These are phyloP conservation scores for Sphaerulina populicola DNA, from an alignment of 2,329 filamentous ascomycete species.

Conservation along the genomic window DNA sequence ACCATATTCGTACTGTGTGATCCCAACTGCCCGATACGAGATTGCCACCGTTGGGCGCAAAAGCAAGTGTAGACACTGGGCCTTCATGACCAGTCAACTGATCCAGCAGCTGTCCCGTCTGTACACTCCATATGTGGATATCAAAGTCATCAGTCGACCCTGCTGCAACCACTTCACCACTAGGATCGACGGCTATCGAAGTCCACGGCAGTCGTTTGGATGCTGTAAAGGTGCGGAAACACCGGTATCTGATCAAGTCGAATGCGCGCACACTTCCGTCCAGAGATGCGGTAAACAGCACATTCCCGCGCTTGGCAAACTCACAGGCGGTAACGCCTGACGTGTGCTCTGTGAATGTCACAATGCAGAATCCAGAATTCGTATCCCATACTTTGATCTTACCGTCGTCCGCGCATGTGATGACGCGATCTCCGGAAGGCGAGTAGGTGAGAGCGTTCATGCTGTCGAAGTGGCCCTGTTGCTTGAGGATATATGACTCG, in stretches of 20 bases:
- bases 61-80: constrained; percentile 78
- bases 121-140: constrained; percentile 96
- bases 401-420: constrained; percentile 91
- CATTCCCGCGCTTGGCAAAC: constrained; percentile 89
- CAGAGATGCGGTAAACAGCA: constrained; percentile 88
- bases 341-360: constrained; percentile 95
- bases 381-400: constrained; percentile 99
- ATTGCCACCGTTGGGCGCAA: constrained; percentile 74
- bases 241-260: constrained; percentile 92
- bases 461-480: constrained; percentile 92
- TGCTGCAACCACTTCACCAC: constrained; percentile 90
- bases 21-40: constrained; percentile 95
- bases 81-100: constrained; percentile 87
- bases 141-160: constrained; percentile 94
- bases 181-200: constrained; percentile 91
- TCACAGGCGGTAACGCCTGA: constrained; percentile 90
- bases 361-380: constrained; percentile 91
- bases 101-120: constrained; percentile 91
- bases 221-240: constrained; percentile 95
- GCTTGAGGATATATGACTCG: constrained; percentile 96
- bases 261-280: constrained; percentile 92
- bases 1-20: constrained; percentile 90
- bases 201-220: constrained; percentile 87
- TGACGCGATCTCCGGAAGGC: constrained; percentile 82
- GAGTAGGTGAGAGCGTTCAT: constrained; percentile 92